phyloP scores from a whole-genome alignment of 169 alveolate species.

The Cryptosporidium meleagridis region DNA sequence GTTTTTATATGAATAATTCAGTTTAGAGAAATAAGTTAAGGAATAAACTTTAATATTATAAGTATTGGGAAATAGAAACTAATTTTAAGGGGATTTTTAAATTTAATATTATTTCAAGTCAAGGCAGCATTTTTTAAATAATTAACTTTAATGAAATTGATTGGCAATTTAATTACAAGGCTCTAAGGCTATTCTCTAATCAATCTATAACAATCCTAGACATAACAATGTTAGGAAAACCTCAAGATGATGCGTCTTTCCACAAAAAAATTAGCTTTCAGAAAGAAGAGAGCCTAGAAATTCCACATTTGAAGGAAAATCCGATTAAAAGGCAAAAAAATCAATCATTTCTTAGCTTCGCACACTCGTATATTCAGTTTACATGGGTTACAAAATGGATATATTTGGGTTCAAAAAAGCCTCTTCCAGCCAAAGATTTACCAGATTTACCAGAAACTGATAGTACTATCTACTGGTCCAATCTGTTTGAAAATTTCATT shows the following conservation, averaged over 20 bases:
- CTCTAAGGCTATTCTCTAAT: neutral
- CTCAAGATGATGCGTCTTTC: neutral
- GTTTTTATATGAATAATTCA: neutral
- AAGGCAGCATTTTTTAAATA: neutral
- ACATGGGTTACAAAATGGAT: conserved; percentile 73
- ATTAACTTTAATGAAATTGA: neutral
- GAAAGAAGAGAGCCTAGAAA: neutral
- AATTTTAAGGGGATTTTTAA: neutral
- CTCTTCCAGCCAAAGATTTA: conserved; percentile 39
- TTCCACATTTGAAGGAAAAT: neutral
- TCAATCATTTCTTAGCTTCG: conserved; percentile 34
- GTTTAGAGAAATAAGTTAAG: neutral
- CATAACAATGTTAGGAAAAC: neutral
- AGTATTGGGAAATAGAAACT: neutral
- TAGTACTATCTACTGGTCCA: conserved; percentile 58
- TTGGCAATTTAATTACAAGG: neutral
- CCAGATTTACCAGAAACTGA: conserved; percentile 46
- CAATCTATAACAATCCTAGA: neutral
- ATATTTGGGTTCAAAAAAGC: conserved; percentile 46
- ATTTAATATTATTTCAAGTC: neutral
- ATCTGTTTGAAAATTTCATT: conserved; percentile 30
- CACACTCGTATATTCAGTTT: conserved; percentile 30
- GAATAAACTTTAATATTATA: neutral
- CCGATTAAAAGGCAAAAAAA: conserved; percentile 18
- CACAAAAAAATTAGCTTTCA: neutral